Conservation (phyloP, 192 early-diverging fungal species). For the Linderina pennispora region DNA sequence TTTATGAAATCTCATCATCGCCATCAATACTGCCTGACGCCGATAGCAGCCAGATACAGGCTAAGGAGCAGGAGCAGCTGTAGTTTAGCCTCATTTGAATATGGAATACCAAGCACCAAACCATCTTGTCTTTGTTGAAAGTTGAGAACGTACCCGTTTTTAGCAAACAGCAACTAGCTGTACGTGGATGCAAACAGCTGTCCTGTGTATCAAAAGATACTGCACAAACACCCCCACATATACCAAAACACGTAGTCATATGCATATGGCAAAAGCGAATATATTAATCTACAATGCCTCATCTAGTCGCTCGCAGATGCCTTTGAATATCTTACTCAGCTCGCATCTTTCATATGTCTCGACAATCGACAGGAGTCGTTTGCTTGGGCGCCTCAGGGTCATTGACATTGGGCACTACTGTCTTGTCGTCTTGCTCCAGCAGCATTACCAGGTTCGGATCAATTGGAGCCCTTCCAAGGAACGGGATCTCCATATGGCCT, state of each 20-base stretch:
- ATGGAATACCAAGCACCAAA: too few relatives aligned
- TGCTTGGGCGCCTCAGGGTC: constrained; percentile 15
- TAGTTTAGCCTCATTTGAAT: too few relatives aligned
- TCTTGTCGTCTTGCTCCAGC: constrained; percentile 54
- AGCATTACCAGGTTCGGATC: constrained; percentile 73
- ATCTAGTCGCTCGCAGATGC: constrained; percentile 9
- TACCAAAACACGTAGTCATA: background rate
- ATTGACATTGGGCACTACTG: constrained; percentile 37
- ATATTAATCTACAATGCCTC: background rate
- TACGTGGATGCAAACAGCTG: too few relatives aligned
- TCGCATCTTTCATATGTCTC: constrained; percentile 46
- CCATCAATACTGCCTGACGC: too few relatives aligned
- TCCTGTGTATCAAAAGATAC: too few relatives aligned
- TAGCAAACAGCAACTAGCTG: too few relatives aligned
- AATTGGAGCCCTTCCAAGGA: constrained; percentile 88
- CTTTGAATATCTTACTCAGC: constrained; percentile 36
- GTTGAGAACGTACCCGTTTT: too few relatives aligned
- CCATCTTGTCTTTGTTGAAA: too few relatives aligned
- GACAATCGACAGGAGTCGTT: constrained; percentile 31
- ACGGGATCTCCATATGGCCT: constrained; percentile 74
- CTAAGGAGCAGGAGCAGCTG: too few relatives aligned
- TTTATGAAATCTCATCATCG: too few relatives aligned
- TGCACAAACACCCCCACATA: background rate
- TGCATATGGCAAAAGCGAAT: too few relatives aligned
- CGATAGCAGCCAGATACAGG: too few relatives aligned